Evolutionary conservation across 352 stramenopile species (phyloP).

Genomic region (Phytophthora sp.): DNA sequence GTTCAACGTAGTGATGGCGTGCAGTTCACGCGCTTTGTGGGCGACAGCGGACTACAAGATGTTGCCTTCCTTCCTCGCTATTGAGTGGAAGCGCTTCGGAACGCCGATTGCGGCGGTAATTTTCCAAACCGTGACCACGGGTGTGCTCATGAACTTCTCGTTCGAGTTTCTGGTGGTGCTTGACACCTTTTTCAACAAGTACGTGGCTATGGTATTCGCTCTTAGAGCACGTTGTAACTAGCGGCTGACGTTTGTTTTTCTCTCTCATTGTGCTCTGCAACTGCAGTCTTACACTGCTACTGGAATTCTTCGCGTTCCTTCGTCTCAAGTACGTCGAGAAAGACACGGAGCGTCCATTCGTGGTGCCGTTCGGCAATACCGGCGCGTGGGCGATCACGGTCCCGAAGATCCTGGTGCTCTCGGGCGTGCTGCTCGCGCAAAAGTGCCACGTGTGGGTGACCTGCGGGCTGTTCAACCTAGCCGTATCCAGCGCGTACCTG

Average conservation of each 20-base stretch:
- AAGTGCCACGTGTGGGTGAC: slow-evolving; percentile 72
- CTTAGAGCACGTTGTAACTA: background rate
- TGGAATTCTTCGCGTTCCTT: slow-evolving; percentile 87
- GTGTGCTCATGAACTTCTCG: slow-evolving; percentile 85
- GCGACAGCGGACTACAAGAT: slow-evolving; percentile 87
- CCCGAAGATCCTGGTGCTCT: slow-evolving; percentile 84
- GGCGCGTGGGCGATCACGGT: slow-evolving; percentile 82
- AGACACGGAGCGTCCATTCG: slow-evolving; percentile 72
- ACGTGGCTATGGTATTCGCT: slow-evolving; percentile 24
- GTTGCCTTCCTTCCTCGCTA: slow-evolving; percentile 64
- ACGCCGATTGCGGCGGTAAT: slow-evolving; percentile 80
- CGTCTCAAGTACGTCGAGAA: slow-evolving; percentile 86
- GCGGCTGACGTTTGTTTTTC: slow-evolving; percentile 4
- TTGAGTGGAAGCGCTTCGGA: slow-evolving; percentile 78
- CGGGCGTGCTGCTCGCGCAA: slow-evolving; percentile 73
- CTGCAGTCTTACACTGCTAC: slow-evolving; percentile 68
- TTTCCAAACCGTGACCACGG: slow-evolving; percentile 77
- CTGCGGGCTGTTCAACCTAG: slow-evolving; percentile 73
- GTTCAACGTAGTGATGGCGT: slow-evolving; percentile 90
- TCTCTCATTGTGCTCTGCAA: background rate
- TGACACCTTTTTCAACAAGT: slow-evolving; percentile 92
- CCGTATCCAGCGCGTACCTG: slow-evolving; percentile 58
- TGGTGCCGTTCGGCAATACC: slow-evolving; percentile 69
- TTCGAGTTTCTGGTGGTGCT: slow-evolving; percentile 85
- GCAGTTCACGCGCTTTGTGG: slow-evolving; percentile 82